Percentiles rank a stretch among this genome's conserved stretches.
These are phyloP conservation scores for Heterobasidion irregulare DNA, from an alignment of 1,284 basidiomycete genomes.

Conservation along the genomic window DNA sequence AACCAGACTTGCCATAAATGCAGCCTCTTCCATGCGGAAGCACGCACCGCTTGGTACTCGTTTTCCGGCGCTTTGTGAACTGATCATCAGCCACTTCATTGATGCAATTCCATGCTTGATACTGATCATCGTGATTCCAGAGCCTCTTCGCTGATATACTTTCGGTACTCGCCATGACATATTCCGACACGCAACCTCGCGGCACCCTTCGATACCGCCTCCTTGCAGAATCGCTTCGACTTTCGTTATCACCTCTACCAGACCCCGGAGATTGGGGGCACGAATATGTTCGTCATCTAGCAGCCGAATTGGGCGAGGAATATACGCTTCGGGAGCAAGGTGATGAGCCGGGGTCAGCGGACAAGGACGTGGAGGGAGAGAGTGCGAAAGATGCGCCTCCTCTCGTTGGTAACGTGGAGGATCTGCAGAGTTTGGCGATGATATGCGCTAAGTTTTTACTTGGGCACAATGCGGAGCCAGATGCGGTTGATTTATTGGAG, in stretches of 20 bases:
- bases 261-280: slow-evolving; percentile 98
- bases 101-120: too few species aligned
- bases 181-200: slow-evolving; percentile 91
- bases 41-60: neutral
- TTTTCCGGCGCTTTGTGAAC: slow-evolving; percentile 8
- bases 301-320: slow-evolving; percentile 95
- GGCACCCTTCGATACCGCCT: slow-evolving; percentile 93
- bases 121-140: slow-evolving; percentile 27
- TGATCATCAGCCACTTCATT: neutral
- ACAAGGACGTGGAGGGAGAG: slow-evolving; percentile 4
- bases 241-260: slow-evolving; percentile 56
- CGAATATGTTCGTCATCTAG: slow-evolving; percentile 97
- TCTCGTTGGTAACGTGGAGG: slow-evolving; percentile 50
- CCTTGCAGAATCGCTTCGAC: slow-evolving; percentile 67
- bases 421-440: slow-evolving; percentile 73
- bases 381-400: slow-evolving; percentile 9
- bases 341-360: slow-evolving; percentile 27
- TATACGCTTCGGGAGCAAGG: slow-evolving; percentile 49
- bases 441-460: slow-evolving; percentile 91
- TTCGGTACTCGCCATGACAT: slow-evolving; percentile 99
- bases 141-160: slow-evolving; percentile 97
- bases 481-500: slow-evolving; percentile 93
- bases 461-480: slow-evolving; percentile 94
- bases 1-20: too few species aligned
- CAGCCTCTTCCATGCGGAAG: too few species aligned